Conservation (phyloP, 164 flowering plant genomes). For the Buxus sempervirens region DNA sequence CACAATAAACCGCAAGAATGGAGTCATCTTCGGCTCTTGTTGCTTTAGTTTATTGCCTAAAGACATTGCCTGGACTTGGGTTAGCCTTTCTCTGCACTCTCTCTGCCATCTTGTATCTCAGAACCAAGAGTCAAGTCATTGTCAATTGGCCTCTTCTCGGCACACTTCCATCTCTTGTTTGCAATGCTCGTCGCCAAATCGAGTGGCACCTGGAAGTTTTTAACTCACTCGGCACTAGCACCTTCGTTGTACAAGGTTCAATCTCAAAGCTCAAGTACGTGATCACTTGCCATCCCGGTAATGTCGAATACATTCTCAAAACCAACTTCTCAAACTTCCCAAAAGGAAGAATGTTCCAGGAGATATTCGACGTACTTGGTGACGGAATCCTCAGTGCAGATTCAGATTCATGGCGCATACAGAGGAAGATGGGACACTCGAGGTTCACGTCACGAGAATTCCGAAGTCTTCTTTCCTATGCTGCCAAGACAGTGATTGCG, state of each 20-base stretch:
- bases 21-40: no score
- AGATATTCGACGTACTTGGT: slow-evolving; percentile 40
- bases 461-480: neutral
- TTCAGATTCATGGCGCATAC: slow-evolving; percentile 11
- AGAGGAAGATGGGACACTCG: slow-evolving; percentile 14
- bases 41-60: neutral
- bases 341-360: slow-evolving; percentile 33
- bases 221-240: slow-evolving; percentile 5
- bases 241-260: slow-evolving; percentile 26
- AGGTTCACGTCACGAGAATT: slow-evolving; percentile 5
- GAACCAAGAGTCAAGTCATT: neutral
- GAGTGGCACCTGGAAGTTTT: slow-evolving; percentile 9
- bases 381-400: slow-evolving; percentile 47
- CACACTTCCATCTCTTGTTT: slow-evolving; percentile 19
- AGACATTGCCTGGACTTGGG: slow-evolving; percentile 8
- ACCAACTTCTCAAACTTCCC: slow-evolving; percentile 33
- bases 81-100: slow-evolving; percentile 7
- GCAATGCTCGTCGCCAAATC: slow-evolving; percentile 14
- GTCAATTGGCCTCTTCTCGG: slow-evolving; percentile 21
- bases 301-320: slow-evolving; percentile 30
- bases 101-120: neutral
- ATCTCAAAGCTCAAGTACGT: slow-evolving; percentile 19
- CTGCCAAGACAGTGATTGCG: slow-evolving; percentile 2
- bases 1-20: no score
- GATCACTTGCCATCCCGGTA: slow-evolving; percentile 28